These are phyloP conservation scores for Beta lomatogona DNA, from an alignment of 179 eudicot genomes.

Conservation along the genomic window DNA sequence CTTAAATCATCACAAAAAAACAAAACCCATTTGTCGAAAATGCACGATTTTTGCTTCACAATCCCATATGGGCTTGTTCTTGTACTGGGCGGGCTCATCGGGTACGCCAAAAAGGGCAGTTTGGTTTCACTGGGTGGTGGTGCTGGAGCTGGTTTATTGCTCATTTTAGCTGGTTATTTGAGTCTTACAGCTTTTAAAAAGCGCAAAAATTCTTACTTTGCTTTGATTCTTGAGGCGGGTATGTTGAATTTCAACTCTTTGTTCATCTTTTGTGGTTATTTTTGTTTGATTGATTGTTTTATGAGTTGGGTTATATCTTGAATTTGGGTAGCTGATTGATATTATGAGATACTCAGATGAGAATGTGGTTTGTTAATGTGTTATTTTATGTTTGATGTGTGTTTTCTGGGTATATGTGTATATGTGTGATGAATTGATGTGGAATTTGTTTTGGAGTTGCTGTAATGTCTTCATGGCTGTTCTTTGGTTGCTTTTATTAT, in stretches of 20 bases:
- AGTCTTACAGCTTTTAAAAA: slow-evolving; percentile 74
- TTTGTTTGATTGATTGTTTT: background rate
- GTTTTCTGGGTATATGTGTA: background rate
- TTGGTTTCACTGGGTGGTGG: slow-evolving; percentile 92
- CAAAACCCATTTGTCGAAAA: slow-evolving; percentile 41
- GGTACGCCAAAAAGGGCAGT: slow-evolving; percentile 78
- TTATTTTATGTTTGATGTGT: slow-evolving; percentile 3
- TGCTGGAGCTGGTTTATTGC: slow-evolving; percentile 71
- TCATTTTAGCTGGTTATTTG: slow-evolving; percentile 81
- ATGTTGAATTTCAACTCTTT: background rate
- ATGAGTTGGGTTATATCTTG: background rate
- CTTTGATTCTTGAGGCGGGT: slow-evolving; percentile 79
- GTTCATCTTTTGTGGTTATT: background rate
- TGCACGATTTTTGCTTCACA: slow-evolving; percentile 99
- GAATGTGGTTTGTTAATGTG: background rate
- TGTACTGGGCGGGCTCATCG: slow-evolving; percentile 70
- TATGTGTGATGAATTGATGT: background rate
- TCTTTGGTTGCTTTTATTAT: background rate
- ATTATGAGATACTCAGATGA: slow-evolving; percentile 10
- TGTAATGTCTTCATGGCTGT: background rate
- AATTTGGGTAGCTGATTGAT: background rate
- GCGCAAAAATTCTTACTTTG: slow-evolving; percentile 68
- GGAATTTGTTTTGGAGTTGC: background rate
- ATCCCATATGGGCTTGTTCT: slow-evolving; percentile 85
- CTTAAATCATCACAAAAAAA: background rate